Base-by-base conservation (phyloP, 1,284 basidiomycete species). In the Cryptococcus jaspeensis region DNA sequence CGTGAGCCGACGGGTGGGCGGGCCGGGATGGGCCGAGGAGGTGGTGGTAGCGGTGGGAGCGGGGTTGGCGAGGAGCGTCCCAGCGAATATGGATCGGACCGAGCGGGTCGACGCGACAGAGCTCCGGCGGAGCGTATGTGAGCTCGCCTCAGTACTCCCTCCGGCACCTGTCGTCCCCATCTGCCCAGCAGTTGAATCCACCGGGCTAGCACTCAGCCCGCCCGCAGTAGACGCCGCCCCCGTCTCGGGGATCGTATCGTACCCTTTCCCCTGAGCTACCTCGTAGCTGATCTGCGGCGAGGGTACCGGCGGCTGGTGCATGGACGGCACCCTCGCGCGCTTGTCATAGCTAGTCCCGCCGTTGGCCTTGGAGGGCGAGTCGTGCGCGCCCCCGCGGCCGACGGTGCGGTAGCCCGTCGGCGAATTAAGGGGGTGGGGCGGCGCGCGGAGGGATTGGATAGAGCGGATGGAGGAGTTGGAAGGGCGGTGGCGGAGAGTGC, bases 381-480 rank as follows among this genome's bases (percentile, higher is more conserved):
- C 61, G 36, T 62, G 57, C 20, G 55, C 56, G 39, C 58, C 66
- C 13, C 62, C 61, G n/a, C 41, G 59, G 44, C 38, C 60, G 52
- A 7, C 62, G 1, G 64, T 59, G 16, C 66, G 54, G 20, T 59
- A 64, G 1, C 63, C 66, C 7, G 65, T 66, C 6, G 73, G 71
- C 13, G 70, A 71, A 52, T 76, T 76, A 55, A 76, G 69, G 13
- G 74, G 74, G 52, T 76, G 74, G 11, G 73, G 73, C 22, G 74
- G 73, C 0, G 73, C 74, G 12, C 74, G 70, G 28, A 73, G 64
- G 18, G 71, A 73, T 52, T 70, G 69, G 13, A 72, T 63, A 11
- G 70, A 72, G 9, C 74, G 70, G 6, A 75, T 55, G 3, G 72
- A 74, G 1, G 70, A 66, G 49, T 73, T 65, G 25, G 69, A 72